Percentiles rank a stretch among this genome's conserved stretches.
Evolutionary conservation across 345 rosid genomes (phyloP).

Genomic region (Kernera saxatilis): DNA sequence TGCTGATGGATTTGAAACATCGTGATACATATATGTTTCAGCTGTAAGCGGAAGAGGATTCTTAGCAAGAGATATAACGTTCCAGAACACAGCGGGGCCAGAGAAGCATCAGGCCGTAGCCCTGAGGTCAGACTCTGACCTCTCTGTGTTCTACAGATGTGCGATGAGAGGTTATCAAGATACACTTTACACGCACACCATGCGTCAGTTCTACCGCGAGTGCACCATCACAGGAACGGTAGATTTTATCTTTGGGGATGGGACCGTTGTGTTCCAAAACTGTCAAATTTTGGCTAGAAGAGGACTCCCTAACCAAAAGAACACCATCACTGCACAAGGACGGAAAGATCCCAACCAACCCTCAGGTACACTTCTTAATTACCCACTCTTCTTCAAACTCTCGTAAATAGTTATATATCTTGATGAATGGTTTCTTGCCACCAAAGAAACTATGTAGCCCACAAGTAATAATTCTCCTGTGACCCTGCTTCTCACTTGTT

Average conservation of each 20-base stretch:
- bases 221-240: constrained; percentile 76
- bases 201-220: constrained; percentile 87
- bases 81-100: constrained; percentile 90
- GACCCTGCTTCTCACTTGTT: not conserved
- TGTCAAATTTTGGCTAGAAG: constrained; percentile 54
- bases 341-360: constrained; percentile 57
- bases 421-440: not conserved
- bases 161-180: constrained; percentile 74
- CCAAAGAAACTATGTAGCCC: not conserved
- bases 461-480: not conserved
- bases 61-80: constrained; percentile 72
- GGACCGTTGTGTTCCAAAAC: constrained; percentile 69
- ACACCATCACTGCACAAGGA: constrained; percentile 86
- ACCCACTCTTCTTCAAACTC: not conserved
- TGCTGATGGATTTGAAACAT: not conserved
- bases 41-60: constrained; percentile 92
- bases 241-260: constrained; percentile 91
- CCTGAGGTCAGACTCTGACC: constrained; percentile 72
- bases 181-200: constrained; percentile 75
- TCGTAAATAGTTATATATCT: too few relatives aligned
- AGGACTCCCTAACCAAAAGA: constrained; percentile 71
- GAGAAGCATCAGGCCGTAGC: constrained; percentile 91
- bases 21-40: constrained; percentile 14
- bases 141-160: constrained; percentile 62
- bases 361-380: constrained; percentile 55